phyloP scores from a whole-genome alignment of 2,329 filamentous ascomycete species.

The Talaromyces sp. region DNA sequence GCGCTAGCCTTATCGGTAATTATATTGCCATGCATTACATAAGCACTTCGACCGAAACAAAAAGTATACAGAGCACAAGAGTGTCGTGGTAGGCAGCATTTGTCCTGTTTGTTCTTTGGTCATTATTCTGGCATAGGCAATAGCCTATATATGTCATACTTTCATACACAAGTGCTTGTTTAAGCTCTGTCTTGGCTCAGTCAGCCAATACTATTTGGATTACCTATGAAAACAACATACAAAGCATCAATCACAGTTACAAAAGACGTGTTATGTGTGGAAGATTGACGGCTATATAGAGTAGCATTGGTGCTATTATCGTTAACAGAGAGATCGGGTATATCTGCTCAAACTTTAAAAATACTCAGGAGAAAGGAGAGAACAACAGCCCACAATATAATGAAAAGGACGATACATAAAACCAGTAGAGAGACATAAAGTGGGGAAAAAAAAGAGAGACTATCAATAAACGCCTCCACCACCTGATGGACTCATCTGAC shows the following conservation, averaged over 20 bases:
- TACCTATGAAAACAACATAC: no score
- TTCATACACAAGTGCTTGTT: not conserved
- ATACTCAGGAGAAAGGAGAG: constrained; percentile 1
- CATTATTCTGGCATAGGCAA: no score
- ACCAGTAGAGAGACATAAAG: not conserved
- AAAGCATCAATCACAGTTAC: not conserved
- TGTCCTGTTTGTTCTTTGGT: not conserved
- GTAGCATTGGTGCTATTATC: constrained; percentile 15
- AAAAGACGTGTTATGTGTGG: not conserved
- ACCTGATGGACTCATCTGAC: constrained; percentile 1
- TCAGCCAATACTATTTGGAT: not conserved
- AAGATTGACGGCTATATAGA: not conserved
- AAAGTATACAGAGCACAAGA: not conserved
- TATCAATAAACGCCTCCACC: constrained; percentile 13
- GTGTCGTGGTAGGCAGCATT: not conserved
- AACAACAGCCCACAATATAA: constrained; percentile 11
- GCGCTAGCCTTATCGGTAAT: not conserved
- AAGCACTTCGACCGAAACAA: no score
- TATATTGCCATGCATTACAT: not conserved
- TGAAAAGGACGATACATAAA: not conserved
- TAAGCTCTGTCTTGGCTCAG: not conserved
- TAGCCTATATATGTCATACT: not conserved
- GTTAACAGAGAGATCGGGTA: constrained; percentile 14
- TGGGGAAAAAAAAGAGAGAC: constrained; percentile 1
- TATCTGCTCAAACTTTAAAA: constrained; percentile 14